Conservation (phyloP, 768 basidiomycete genomes). For the Trametes cinnabarina region DNA sequence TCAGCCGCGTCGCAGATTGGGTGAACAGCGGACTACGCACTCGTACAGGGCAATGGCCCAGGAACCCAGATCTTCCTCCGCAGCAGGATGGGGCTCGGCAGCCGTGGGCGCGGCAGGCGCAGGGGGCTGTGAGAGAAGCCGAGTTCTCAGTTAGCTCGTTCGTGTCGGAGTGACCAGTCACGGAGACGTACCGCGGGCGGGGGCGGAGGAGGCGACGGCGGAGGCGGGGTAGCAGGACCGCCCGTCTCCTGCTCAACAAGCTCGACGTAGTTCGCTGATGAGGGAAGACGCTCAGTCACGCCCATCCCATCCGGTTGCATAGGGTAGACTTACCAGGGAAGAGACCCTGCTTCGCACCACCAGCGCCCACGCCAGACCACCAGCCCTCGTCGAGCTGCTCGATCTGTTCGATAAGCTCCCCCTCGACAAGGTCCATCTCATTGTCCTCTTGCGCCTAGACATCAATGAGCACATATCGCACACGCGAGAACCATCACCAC, state of each 20-base stretch:
- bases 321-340: constrained; percentile 66
- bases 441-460: constrained; percentile 77
- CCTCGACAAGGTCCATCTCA: constrained; percentile 77
- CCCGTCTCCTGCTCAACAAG: constrained; percentile 50
- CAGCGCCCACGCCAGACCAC: constrained; percentile 79
- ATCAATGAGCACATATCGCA: not conserved
- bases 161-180: not conserved
- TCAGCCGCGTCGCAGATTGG: not conserved
- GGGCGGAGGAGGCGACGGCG: constrained; percentile 59
- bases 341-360: constrained; percentile 67
- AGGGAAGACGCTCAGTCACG: not conserved
- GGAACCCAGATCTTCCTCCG: constrained; percentile 53
- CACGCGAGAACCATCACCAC: not conserved
- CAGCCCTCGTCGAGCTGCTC: constrained; percentile 88
- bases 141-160: not conserved
- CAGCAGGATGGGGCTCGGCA: constrained; percentile 47
- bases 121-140: constrained; percentile 23
- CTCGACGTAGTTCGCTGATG: constrained; percentile 88
- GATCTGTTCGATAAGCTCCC: constrained; percentile 77
- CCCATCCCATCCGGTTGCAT: not conserved
- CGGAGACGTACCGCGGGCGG: constrained; percentile 39
- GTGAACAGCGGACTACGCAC: constrained; percentile 40
- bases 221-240: constrained; percentile 47
- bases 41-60: constrained; percentile 68
- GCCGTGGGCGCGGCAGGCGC: constrained; percentile 40